These are phyloP conservation scores for Trichoderma gracile DNA, from an alignment of 2,329 filamentous ascomycete species.

Conservation along the genomic window DNA sequence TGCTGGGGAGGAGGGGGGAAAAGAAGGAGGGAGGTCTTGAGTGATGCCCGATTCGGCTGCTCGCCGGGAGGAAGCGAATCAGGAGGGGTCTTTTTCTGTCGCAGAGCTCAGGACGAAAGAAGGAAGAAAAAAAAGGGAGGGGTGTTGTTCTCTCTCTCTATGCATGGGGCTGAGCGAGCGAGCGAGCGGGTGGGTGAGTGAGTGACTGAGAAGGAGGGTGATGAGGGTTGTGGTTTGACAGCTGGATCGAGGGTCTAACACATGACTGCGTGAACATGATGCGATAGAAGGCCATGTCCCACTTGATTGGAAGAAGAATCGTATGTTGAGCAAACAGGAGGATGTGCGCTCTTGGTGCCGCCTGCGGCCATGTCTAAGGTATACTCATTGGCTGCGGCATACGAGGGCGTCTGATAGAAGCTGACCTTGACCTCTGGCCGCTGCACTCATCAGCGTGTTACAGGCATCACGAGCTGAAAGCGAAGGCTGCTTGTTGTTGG, in stretches of 20 bases:
- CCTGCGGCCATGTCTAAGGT: not conserved
- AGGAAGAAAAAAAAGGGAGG: too few relatives aligned
- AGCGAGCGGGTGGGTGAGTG: not conserved
- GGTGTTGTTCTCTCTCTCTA: conserved; percentile 1
- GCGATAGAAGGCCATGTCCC: not conserved
- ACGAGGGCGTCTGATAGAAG: not conserved
- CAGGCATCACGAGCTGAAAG: conserved; percentile 1
- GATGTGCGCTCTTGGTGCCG: not conserved
- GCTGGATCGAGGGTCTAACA: not conserved
- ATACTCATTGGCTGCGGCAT: conserved; percentile 2
- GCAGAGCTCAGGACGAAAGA: not conserved
- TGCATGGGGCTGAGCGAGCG: not conserved
- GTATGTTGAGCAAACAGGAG: not conserved
- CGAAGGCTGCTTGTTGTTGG: not conserved
- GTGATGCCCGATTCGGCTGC: not conserved
- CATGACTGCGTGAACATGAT: conserved; percentile 7
- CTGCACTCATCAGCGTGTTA: not conserved
- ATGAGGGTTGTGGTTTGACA: not conserved
- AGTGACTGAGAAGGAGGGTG: too few relatives aligned
- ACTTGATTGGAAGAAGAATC: not conserved
- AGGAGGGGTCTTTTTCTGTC: not conserved
- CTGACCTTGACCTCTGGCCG: not conserved
- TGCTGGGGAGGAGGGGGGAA: not conserved
- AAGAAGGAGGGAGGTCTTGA: not conserved
- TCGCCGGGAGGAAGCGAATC: conserved; percentile 2